phyloP scores from a whole-genome alignment of 2,329 filamentous ascomycete genomes.

The Aspergillus glaucus region DNA sequence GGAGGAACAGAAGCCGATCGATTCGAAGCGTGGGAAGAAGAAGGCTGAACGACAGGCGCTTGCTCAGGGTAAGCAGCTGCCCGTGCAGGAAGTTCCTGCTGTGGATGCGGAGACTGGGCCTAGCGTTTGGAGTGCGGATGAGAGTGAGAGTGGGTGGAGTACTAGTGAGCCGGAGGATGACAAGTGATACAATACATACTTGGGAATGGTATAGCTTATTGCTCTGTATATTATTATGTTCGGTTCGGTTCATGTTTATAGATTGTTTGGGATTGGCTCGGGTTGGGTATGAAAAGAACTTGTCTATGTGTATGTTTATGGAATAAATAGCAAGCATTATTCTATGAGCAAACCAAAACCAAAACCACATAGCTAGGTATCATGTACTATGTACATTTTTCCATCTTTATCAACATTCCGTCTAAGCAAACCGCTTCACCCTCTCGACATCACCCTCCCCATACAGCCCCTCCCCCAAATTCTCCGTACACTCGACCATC shows the following conservation, averaged over 20 bases:
- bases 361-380: no score
- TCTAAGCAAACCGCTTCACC: constrained; percentile 4
- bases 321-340: no score
- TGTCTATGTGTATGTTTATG: no score
- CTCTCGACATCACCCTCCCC: constrained; percentile 37
- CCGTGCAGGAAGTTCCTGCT: background rate
- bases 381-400: no score
- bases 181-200: background rate
- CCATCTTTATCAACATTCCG: background rate
- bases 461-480: constrained; percentile 51
- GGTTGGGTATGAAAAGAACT: no score
- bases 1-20: constrained; percentile 15
- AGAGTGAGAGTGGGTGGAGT: constrained; percentile 32
- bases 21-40: constrained; percentile 17
- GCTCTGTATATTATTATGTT: background rate
- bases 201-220: background rate
- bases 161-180: constrained; percentile 20
- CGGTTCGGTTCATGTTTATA: no score
- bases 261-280: no score
- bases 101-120: background rate
- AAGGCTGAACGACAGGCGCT: background rate
- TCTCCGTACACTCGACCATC: constrained; percentile 57
- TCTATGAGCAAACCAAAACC: no score
- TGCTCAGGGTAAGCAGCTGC: no score
- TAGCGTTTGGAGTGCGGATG: constrained; percentile 31